phyloP scores from a whole-genome alignment of 2,329 filamentous ascomycete genomes.

The Scopulariopsis brevicaulis region DNA sequence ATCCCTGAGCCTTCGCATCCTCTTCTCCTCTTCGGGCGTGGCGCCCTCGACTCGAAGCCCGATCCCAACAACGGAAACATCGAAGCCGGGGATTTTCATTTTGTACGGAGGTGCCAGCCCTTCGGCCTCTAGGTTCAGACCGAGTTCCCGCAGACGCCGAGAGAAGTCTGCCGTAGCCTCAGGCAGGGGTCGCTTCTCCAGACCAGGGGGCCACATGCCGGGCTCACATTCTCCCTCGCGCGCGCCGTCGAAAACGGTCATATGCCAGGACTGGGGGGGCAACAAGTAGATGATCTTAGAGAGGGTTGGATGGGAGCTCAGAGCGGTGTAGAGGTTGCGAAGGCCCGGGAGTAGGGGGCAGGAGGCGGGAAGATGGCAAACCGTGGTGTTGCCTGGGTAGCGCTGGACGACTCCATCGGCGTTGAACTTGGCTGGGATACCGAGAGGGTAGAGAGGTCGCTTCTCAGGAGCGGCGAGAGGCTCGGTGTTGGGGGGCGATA shows the following conservation, averaged over 20 bases:
- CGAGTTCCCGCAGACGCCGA: constrained; percentile 4
- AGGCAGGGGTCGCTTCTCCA: constrained; percentile 7
- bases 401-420: constrained; percentile 7
- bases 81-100: constrained; percentile 6
- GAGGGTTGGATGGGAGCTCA: constrained; percentile 8
- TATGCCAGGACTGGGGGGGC: constrained; percentile 11
- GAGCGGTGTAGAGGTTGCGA: constrained; percentile 7
- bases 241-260: constrained; percentile 12
- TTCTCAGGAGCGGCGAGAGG: too few species aligned
- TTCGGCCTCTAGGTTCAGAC: constrained; percentile 6
- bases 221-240: constrained; percentile 10
- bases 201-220: constrained; percentile 9
- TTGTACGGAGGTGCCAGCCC: constrained; percentile 9
- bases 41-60: constrained; percentile 11
- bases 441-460: constrained; percentile 6
- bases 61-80: constrained; percentile 5
- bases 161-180: constrained; percentile 8
- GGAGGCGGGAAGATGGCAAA: constrained; percentile 9
- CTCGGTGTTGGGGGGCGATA: too few species aligned
- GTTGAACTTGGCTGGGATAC: constrained; percentile 9
- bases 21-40: constrained; percentile 10
- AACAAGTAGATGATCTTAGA: constrained; percentile 7
- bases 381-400: constrained; percentile 10
- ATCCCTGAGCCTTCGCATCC: constrained; percentile 11
- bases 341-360: constrained; percentile 8